A percentile compares a stretch with the other conserved stretches of the same genome.
phyloP scores from a whole-genome alignment of 495 filamentous ascomycete genomes.

The Neurospora sp. region DNA sequence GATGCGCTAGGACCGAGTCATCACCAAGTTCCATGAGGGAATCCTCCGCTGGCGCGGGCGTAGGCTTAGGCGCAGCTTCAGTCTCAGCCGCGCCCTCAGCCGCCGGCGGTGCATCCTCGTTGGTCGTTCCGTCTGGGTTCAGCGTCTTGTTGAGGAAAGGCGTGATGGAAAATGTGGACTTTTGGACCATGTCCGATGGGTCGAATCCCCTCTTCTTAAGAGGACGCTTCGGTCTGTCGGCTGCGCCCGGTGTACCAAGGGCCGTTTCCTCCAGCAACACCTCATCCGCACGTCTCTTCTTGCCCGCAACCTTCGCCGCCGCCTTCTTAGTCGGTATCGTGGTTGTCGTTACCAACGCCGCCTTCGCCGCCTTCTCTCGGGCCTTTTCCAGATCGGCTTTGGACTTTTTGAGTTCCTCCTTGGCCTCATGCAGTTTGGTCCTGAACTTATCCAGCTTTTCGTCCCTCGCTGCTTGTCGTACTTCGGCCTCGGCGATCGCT shows the following conservation, averaged over 20 bases:
- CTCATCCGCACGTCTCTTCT: conserved; percentile 30
- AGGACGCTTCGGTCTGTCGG: conserved; percentile 24
- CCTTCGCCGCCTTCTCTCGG: conserved; percentile 15
- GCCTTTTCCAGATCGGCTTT: conserved; percentile 35
- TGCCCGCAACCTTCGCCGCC: conserved; percentile 21
- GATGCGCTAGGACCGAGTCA: conserved; percentile 10
- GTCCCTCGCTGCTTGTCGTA: conserved; percentile 48
- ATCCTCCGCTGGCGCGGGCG: conserved; percentile 3
- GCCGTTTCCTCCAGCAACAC: conserved; percentile 21
- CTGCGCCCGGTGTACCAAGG: conserved; percentile 28
- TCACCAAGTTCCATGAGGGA: conserved; percentile 4
- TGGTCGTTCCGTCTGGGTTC: conserved; percentile 22
- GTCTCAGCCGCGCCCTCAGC: not conserved
- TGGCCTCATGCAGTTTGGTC: conserved; percentile 54
- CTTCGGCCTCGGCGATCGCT: conserved; percentile 38
- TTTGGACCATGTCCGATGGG: conserved; percentile 59
- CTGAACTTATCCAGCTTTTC: conserved; percentile 57
- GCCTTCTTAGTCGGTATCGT: conserved; percentile 26
- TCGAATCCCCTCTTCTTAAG: conserved; percentile 43
- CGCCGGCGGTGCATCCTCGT: not conserved
- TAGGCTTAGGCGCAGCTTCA: conserved; percentile 4
- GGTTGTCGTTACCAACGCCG: conserved; percentile 12
- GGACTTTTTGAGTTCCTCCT: conserved; percentile 57
- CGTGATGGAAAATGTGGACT: conserved; percentile 86
- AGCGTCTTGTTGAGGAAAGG: conserved; percentile 77